phyloP scores from a whole-genome alignment of 768 basidiomycete species.

The Termitomyces sp. region DNA sequence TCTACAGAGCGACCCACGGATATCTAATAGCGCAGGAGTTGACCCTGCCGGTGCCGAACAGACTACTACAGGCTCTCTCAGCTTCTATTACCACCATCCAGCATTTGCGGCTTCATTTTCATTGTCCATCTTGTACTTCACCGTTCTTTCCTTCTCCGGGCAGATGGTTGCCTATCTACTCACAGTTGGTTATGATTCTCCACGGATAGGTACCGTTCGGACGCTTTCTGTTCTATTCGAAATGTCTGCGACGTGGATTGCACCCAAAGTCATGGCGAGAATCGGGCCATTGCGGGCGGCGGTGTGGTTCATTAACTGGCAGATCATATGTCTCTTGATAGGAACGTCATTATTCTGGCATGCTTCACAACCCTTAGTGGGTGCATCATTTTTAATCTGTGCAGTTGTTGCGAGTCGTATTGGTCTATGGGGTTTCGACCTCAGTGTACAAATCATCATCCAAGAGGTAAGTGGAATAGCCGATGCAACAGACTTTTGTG shows the following conservation, averaged over 20 bases:
- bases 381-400: slow-evolving; percentile 14
- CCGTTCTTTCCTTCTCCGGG: slow-evolving; percentile 21
- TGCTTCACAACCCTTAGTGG: slow-evolving; percentile 5
- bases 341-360: slow-evolving; percentile 14
- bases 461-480: slow-evolving; percentile 15
- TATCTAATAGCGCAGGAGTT: not conserved
- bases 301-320: slow-evolving; percentile 24
- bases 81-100: slow-evolving; percentile 15
- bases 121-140: slow-evolving; percentile 21
- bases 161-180: slow-evolving; percentile 24
- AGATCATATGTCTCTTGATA: slow-evolving; percentile 18
- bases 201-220: slow-evolving; percentile 17
- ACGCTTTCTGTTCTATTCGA: slow-evolving; percentile 18
- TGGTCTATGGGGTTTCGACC: slow-evolving; percentile 25
- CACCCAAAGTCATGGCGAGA: slow-evolving; percentile 16
- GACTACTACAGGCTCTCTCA: slow-evolving; percentile 6
- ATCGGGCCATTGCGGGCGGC: slow-evolving; percentile 22
- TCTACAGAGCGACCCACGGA: not conserved
- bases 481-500: not conserved
- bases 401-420: slow-evolving; percentile 20
- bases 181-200: slow-evolving; percentile 17
- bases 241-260: slow-evolving; percentile 22
- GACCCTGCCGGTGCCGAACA: not conserved
- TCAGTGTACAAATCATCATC: slow-evolving; percentile 21
- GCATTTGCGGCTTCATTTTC: slow-evolving; percentile 20